These are phyloP conservation scores for Dactylellina haptotyla DNA, from an alignment of 2,329 filamentous ascomycete species.

Conservation along the genomic window DNA sequence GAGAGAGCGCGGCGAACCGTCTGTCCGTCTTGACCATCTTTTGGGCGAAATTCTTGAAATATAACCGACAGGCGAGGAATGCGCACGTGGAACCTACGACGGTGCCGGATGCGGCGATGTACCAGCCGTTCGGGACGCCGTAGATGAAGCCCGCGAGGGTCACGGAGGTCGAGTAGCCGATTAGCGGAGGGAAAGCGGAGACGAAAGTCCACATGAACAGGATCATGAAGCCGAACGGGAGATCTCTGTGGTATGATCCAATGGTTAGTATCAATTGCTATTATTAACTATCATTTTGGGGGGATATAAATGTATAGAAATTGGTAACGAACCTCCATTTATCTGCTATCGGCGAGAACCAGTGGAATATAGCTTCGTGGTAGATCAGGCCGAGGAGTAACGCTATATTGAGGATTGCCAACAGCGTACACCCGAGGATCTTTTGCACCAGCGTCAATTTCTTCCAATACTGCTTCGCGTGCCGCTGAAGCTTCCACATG, in stretches of 20 bases:
- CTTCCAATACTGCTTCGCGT: constrained; percentile 55
- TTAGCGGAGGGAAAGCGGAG: constrained; percentile 84
- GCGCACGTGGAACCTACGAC: constrained; percentile 79
- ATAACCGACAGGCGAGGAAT: constrained; percentile 81
- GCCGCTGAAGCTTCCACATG: constrained; percentile 53
- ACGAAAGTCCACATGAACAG: constrained; percentile 79
- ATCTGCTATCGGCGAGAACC: constrained; percentile 56
- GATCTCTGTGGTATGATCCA: constrained; percentile 60
- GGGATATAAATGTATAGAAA: background rate
- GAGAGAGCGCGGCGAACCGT: constrained; percentile 85
- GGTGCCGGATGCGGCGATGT: constrained; percentile 81
- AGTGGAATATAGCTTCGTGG: constrained; percentile 57
- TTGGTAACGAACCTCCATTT: constrained; percentile 52
- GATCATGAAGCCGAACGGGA: constrained; percentile 77
- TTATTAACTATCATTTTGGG: background rate
- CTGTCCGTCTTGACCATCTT: constrained; percentile 82
- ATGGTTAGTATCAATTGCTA: background rate
- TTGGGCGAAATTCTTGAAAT: constrained; percentile 81
- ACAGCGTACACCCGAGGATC: constrained; percentile 50
- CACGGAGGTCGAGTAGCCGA: constrained; percentile 83
- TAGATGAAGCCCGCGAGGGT: constrained; percentile 77
- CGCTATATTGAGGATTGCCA: constrained; percentile 37
- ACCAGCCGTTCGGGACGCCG: constrained; percentile 79
- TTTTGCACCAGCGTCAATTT: constrained; percentile 56
- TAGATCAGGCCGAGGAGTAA: constrained; percentile 56